Evolutionary conservation across 2,329 filamentous ascomycete species (phyloP), one percentile per base, ranked within the genome.

Genomic region (Trichoderma hamatum): DNA sequence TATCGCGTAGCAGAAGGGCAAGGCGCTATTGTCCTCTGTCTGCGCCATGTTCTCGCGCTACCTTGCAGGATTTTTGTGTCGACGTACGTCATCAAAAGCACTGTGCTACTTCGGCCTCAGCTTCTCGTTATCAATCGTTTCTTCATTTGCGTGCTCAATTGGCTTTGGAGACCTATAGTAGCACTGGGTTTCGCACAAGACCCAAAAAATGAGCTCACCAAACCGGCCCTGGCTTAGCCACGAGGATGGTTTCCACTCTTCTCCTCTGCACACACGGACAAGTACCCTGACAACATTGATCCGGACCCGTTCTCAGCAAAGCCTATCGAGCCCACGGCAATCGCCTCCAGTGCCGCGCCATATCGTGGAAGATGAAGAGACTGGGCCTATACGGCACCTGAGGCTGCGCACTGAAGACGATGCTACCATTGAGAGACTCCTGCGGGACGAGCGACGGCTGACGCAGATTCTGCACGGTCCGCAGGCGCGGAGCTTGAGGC

Each of bases 401-500:
- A 71, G 74, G 71, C 69, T 69, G 69, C 72, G 72, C 49, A 71
- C 73, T 26, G 75, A 82, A 36, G 80, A 83, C 32, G 84, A 86
- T 52, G 81, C 82, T 32, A 80, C 82, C 32, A 80, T 82, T 49
- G 79, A 80, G 21, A 81, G 81, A 28, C 78, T 84, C 26, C 78
- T 83, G 58, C 78, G 80, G 54, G 86, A 89, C 65, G 88, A 90
- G 78, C 85, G 85, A 36, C 86, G 88, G 26, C 78, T 90, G 62
- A 87, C 81, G 69, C 83, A 84, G 71, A 82, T 90, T 70, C 85
- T 91, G 65, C 84, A 86, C 74, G 87, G 86, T n/a, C 89, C 90
- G 3, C 88, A 92, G 78, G 91, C 94, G 85, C 86, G 92, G 71
- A 94, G 91, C 76, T 92, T 94, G 86, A 87, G 93, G 67, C 84